A percentile compares a stretch with the other conserved stretches of the same genome.
These are phyloP conservation scores for Lasiosphaeris hirsuta DNA, from an alignment of 495 filamentous ascomycete species.

Conservation along the genomic window DNA sequence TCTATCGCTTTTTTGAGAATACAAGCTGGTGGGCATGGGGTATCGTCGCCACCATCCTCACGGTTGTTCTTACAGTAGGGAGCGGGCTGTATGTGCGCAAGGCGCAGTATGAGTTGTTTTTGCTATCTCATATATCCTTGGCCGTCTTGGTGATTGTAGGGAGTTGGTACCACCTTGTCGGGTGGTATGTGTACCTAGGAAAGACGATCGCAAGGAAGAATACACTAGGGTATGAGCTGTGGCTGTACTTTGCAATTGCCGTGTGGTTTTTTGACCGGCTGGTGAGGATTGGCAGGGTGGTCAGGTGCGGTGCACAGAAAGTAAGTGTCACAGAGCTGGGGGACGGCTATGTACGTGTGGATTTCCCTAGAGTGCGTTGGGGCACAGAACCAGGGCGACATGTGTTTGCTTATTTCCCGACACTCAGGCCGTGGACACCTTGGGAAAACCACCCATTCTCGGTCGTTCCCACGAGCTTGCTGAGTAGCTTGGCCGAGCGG, in stretches of 20 bases:
- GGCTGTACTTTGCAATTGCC: conserved; percentile 42
- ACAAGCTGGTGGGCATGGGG: conserved; percentile 41
- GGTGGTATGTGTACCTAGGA: conserved; percentile 14
- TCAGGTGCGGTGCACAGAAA: conserved; percentile 25
- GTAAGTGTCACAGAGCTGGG: conserved; percentile 35
- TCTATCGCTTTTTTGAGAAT: conserved; percentile 17
- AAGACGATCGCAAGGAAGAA: conserved; percentile 7
- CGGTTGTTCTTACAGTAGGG: conserved; percentile 15
- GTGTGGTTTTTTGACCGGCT: conserved; percentile 48
- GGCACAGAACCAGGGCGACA: conserved; percentile 23
- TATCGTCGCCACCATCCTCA: conserved; percentile 31
- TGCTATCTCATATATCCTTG: conserved; percentile 37
- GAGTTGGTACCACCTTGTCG: conserved; percentile 40
- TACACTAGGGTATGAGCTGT: conserved; percentile 40
- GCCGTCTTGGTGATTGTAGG: conserved; percentile 38
- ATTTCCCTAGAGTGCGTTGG: conserved; percentile 36
- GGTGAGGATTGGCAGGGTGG: conserved; percentile 29
- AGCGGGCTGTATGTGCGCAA: conserved; percentile 30
- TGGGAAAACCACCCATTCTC: conserved; percentile 55
- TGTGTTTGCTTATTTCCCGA: conserved; percentile 45
- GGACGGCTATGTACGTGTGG: conserved; percentile 33
- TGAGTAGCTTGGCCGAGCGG: neutral
- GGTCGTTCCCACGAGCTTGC: conserved; percentile 29
- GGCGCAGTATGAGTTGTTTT: conserved; percentile 39
- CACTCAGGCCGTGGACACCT: conserved; percentile 29